Conservation (phyloP, 257 asterid species). For the Solanum arcanum region DNA sequence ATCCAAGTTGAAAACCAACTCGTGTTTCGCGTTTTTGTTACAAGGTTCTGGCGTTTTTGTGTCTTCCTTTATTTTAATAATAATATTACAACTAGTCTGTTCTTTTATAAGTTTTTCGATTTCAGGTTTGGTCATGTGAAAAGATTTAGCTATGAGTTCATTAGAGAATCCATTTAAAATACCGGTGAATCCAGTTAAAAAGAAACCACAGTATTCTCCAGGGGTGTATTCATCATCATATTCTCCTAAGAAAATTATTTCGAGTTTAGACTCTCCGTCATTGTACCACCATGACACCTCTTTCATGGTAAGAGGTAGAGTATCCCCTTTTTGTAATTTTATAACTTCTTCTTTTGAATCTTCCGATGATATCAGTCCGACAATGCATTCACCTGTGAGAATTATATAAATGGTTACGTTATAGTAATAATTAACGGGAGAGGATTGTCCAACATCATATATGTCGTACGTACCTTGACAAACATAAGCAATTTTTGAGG, state of each 20-base stretch:
- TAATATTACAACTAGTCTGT: conserved; percentile 4
- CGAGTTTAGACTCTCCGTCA: not conserved
- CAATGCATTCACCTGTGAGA: not conserved
- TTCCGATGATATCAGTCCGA: not conserved
- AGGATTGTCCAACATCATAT: too few relatives aligned
- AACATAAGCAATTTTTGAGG: conserved; percentile 33
- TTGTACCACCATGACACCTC: conserved; percentile 13
- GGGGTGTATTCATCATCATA: not conserved
- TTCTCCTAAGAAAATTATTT: conserved; percentile 7
- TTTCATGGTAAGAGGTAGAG: not conserved
- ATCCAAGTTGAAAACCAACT: not conserved
- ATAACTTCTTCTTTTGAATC: not conserved
- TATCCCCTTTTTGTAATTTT: not conserved
- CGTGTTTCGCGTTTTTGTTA: not conserved
- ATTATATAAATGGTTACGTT: too few relatives aligned
- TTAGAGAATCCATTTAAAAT: conserved; percentile 23
- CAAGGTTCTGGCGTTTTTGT: conserved; percentile 11
- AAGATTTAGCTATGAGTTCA: conserved; percentile 17
- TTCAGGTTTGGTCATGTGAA: not conserved
- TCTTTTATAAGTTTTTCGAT: conserved; percentile 11
- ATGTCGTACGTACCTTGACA: conserved; percentile 13
- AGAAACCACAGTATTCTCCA: conserved; percentile 13
- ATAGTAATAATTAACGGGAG: not conserved
- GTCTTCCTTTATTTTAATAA: not conserved
- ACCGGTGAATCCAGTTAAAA: conserved; percentile 20